Base-by-base conservation (phyloP, 2,329 filamentous ascomycete species). In the Fusarium circinatum region DNA sequence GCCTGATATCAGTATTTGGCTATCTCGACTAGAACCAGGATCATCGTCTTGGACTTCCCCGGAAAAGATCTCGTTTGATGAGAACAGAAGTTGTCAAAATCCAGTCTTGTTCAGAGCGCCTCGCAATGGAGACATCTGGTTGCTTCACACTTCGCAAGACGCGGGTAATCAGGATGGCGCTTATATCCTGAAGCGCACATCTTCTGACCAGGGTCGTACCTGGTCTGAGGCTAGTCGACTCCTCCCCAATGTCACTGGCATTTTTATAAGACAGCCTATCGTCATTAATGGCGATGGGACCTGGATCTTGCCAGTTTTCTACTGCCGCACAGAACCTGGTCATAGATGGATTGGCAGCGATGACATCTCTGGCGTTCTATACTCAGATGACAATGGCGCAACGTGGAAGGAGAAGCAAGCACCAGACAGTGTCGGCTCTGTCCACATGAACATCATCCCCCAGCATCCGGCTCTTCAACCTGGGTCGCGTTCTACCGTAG, bases 111-210 rank as follows among this genome's bases (percentile, higher is more conserved):
- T 86, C 63, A 75, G 75, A 11, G 79, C 78, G 4, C 82, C 84
- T 2, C 67, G 70, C 2, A 81, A 78, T 1, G 79, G 78, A 3
- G 75, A 79, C 3, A 49, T 86, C 2, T 84, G 85, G 83, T 73
- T 86, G 1, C 79, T 86, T 38, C 83, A 86, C 65, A 86, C 84
- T 1, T 84, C 85, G 1, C 84, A 86, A 64, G 80, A 84, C 28
- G 81, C 81, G 0, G 84, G 85, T 0, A 84, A 85, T 55, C 84
- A 86, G 57, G 84, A 86, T 54, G 81, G 81, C 6, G 82, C 83
- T 10, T 74, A 82, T 7, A 78, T 86, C 20, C 77, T 84, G 51
- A 81, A 81, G 18, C 75, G 82, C 0, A 81, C 73, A 0, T 86
- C 84, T 0, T 70, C 58, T 2, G 82, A 86, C 36, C 55, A 78